Conservation (phyloP, 495 filamentous ascomycete species). For the Tuber aestivum region DNA sequence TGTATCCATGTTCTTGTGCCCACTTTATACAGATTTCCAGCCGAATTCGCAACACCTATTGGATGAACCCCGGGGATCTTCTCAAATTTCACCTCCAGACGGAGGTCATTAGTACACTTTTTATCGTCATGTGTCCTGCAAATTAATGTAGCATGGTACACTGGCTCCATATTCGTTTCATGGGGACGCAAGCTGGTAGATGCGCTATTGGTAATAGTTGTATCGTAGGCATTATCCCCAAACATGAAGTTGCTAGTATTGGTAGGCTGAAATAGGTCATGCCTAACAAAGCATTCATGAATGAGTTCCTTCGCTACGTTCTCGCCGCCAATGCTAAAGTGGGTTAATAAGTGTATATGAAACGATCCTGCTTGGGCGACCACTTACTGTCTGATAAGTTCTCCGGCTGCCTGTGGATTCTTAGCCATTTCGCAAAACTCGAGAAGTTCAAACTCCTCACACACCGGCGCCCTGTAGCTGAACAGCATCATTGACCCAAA, state of each 20-base stretch:
- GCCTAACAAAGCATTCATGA: conserved; percentile 21
- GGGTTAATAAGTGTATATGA: conserved; percentile 7
- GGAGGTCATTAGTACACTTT: conserved; percentile 22
- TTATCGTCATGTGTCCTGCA: conserved; percentile 28
- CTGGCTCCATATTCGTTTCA: conserved; percentile 17
- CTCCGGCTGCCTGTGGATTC: conserved; percentile 23
- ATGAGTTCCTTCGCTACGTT: conserved; percentile 35
- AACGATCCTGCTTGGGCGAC: neutral
- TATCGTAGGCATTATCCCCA: conserved; percentile 21
- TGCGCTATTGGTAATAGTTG: neutral
- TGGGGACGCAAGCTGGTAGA: neutral
- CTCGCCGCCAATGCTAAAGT: conserved; percentile 28
- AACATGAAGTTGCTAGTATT: conserved; percentile 28
- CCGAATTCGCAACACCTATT: conserved; percentile 22
- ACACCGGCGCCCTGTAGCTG: conserved; percentile 20
- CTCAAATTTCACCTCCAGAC: conserved; percentile 37
- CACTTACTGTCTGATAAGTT: conserved; percentile 36
- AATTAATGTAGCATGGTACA: conserved; percentile 31
- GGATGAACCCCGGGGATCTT: conserved; percentile 30
- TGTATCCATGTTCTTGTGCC: conserved; percentile 24
- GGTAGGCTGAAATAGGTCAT: conserved; percentile 35
- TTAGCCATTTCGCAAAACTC: conserved; percentile 25
- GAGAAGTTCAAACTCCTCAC: conserved; percentile 18
- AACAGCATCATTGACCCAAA: conserved; percentile 39
- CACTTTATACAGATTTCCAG: conserved; percentile 27